These are phyloP conservation scores for Cystoderma amianthinum DNA, from an alignment of 768 basidiomycete genomes.

Conservation along the genomic window DNA sequence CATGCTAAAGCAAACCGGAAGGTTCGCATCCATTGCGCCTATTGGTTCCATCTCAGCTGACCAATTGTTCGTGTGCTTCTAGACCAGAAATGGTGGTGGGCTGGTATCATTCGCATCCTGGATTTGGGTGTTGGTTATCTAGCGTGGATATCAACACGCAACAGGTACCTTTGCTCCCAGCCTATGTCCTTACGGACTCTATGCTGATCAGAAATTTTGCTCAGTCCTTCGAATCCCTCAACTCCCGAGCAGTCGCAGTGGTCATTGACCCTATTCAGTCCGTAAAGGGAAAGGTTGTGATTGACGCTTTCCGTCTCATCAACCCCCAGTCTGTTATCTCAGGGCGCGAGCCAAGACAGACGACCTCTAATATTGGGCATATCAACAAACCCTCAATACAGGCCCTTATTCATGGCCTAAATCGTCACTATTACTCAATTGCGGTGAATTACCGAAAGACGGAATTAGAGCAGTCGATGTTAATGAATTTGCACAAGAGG, in stretches of 20 bases:
- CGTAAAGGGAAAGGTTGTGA: slow-evolving; percentile 97
- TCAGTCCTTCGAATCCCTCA: slow-evolving; percentile 94
- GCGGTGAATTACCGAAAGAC: slow-evolving; percentile 98
- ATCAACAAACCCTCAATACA: slow-evolving; percentile 99
- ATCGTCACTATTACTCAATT: slow-evolving; percentile 97
- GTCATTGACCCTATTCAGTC: slow-evolving; percentile 99
- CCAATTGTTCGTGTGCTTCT: not conserved
- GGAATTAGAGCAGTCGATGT: slow-evolving; percentile 95
- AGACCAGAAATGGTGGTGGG: slow-evolving; percentile 98
- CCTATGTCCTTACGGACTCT: not conserved
- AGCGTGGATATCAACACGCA: slow-evolving; percentile 99
- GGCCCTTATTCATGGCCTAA: slow-evolving; percentile 94
- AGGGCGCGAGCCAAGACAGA: slow-evolving; percentile 93
- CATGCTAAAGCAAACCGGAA: slow-evolving; percentile 98
- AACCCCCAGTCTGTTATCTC: slow-evolving; percentile 84
- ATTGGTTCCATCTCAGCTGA: slow-evolving; percentile 1
- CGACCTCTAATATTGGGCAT: slow-evolving; percentile 96
- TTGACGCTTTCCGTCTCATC: slow-evolving; percentile 97
- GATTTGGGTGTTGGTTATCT: slow-evolving; percentile 98
- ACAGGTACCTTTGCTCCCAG: slow-evolving; percentile 50
- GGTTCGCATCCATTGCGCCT: slow-evolving; percentile 39
- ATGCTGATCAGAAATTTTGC: slow-evolving; percentile 1
- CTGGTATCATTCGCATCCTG: slow-evolving; percentile 99
- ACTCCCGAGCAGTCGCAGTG: slow-evolving; percentile 91
- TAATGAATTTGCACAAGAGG: slow-evolving; percentile 98